A percentile compares a stretch with the other conserved stretches of the same genome.
These are phyloP conservation scores for Chytridium lagenaria DNA, from an alignment of 371 early-diverging fungal genomes.

Conservation along the genomic window DNA sequence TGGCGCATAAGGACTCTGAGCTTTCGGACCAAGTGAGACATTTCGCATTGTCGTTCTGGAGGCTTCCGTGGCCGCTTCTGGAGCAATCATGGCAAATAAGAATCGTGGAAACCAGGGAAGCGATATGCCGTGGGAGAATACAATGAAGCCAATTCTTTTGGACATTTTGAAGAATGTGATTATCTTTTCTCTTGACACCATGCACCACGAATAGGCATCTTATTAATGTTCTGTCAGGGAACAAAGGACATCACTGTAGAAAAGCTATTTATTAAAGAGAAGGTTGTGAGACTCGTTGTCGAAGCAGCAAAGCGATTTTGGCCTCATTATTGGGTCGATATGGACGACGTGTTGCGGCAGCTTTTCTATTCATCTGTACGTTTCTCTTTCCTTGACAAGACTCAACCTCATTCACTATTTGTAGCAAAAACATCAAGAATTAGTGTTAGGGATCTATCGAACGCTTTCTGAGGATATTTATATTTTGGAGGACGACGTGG, in stretches of 20 bases:
- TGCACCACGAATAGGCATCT: neutral
- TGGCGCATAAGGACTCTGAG: neutral
- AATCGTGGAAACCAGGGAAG: neutral
- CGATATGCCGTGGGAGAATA: neutral
- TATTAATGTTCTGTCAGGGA: neutral
- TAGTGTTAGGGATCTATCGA: conserved; percentile 48
- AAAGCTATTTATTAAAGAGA: conserved; percentile 55
- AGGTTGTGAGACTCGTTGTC: conserved; percentile 55
- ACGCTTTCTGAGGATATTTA: conserved; percentile 61
- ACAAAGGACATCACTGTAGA: neutral
- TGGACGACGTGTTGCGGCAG: conserved; percentile 50
- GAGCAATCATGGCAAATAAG: neutral
- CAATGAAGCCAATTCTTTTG: neutral
- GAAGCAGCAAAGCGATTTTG: conserved; percentile 63
- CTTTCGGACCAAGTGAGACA: neutral
- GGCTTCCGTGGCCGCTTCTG: neutral
- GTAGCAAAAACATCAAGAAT: conserved; percentile 9
- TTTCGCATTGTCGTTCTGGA: conserved; percentile 9
- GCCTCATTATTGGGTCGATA: conserved; percentile 60
- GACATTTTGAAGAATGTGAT: neutral
- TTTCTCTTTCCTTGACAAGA: neutral
- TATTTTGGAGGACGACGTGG: conserved; percentile 59
- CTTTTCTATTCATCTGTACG: conserved; percentile 39
- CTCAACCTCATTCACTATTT: neutral
- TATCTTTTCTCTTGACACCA: neutral